Evolutionary conservation across 1,284 basidiomycete species (phyloP).

Genomic region (Ustilago esculenta): DNA sequence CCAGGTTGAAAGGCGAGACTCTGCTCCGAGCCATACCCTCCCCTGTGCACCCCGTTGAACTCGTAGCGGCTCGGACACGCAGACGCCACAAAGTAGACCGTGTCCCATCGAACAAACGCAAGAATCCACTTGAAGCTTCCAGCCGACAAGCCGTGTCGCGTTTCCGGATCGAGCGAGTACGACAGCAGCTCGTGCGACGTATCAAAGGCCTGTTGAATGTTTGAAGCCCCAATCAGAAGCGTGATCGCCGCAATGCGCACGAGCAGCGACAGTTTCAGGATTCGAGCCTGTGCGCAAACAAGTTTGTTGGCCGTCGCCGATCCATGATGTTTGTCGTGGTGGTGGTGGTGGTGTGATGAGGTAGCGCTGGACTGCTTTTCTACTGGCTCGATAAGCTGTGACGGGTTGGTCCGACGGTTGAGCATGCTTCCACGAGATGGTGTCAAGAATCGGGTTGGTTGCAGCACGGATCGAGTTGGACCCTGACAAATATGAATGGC

Average conservation of each 20-base stretch:
- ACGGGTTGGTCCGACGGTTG: constrained; percentile 4
- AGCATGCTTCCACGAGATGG: constrained; percentile 9
- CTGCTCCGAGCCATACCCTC: constrained; percentile 78
- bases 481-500: constrained; percentile 19
- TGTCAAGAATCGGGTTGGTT: background rate
- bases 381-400: constrained; percentile 2
- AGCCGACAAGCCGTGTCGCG: constrained; percentile 4
- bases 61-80: constrained; percentile 35
- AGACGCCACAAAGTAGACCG: constrained; percentile 75
- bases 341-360: background rate
- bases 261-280: constrained; percentile 23
- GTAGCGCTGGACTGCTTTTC: no score
- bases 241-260: constrained; percentile 17
- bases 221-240: constrained; percentile 23
- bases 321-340: background rate
- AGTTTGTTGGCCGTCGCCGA: background rate
- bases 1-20: constrained; percentile 89
- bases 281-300: constrained; percentile 2
- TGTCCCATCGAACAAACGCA: constrained; percentile 82
- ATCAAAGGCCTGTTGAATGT: constrained; percentile 51
- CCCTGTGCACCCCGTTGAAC: constrained; percentile 1
- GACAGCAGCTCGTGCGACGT: constrained; percentile 52
- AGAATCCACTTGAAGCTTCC: constrained; percentile 20
- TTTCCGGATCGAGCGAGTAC: constrained; percentile 23
- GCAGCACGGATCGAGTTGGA: constrained; percentile 5